A percentile compares a stretch with the other conserved stretches of the same genome.
These are phyloP conservation scores for Ascochyta fabae DNA, from an alignment of 2,329 filamentous ascomycete species.

Conservation along the genomic window DNA sequence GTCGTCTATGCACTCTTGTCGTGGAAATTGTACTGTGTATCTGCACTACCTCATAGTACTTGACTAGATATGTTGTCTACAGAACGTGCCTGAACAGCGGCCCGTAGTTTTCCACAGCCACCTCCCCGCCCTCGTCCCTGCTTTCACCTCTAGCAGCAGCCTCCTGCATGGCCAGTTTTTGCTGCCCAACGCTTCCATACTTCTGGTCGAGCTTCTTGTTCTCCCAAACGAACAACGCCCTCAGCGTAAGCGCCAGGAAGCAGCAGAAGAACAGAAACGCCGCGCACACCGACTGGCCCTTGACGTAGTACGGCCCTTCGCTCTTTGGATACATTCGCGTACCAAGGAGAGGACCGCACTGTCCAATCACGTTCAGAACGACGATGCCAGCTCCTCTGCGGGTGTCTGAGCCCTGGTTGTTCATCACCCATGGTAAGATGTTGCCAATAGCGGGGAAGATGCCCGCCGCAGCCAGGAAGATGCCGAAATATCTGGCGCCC, in stretches of 20 bases:
- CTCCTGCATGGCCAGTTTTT: conserved; percentile 31
- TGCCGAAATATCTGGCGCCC: conserved; percentile 59
- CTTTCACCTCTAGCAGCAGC: conserved; percentile 20
- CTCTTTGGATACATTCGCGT: conserved; percentile 43
- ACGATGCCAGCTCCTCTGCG: conserved; percentile 71
- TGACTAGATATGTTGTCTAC: conserved; percentile 12
- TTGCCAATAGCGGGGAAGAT: conserved; percentile 74
- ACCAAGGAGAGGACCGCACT: conserved; percentile 48
- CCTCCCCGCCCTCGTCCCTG: conserved; percentile 18
- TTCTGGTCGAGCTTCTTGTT: conserved; percentile 46
- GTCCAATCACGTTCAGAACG: conserved; percentile 71
- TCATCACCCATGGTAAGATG: conserved; percentile 72
- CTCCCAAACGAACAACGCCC: conserved; percentile 45
- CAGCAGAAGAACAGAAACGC: conserved; percentile 49
- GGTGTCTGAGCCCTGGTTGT: conserved; percentile 73
- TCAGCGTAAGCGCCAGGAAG: conserved; percentile 36
- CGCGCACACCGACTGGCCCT: conserved; percentile 46
- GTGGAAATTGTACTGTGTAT: not conserved
- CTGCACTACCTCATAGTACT: not conserved
- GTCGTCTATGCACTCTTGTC: no score
- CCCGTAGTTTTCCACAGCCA: conserved; percentile 45
- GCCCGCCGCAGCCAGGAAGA: conserved; percentile 64
- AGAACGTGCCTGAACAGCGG: conserved; percentile 43
- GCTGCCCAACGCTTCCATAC: conserved; percentile 40
- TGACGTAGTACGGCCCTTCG: conserved; percentile 44